A percentile compares a stretch with the other conserved stretches of the same genome.
Conservation (phyloP, 306 rosid species). For the Vicia faba region DNA sequence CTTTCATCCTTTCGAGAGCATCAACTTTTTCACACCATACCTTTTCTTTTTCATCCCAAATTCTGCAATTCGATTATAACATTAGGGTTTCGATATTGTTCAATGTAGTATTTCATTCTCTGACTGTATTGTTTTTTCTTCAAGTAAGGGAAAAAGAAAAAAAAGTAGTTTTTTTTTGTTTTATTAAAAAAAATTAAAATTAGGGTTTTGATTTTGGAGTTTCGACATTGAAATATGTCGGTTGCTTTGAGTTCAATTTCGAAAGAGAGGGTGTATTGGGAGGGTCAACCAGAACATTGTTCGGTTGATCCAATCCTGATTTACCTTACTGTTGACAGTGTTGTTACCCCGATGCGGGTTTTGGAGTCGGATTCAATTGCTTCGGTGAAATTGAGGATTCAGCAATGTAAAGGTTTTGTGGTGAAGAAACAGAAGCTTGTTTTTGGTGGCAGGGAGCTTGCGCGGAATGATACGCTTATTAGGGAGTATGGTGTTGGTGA, state of each 20-base stretch:
- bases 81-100: background rate
- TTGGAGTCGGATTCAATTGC: constrained; percentile 67
- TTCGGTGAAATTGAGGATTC: constrained; percentile 67
- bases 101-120: background rate
- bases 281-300: constrained; percentile 38
- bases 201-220: background rate
- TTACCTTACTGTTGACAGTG: constrained; percentile 53
- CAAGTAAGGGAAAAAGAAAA: background rate
- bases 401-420: constrained; percentile 60
- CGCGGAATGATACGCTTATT: constrained; percentile 50
- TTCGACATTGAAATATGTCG: constrained; percentile 54
- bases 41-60: background rate
- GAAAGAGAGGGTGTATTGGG: constrained; percentile 43
- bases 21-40: background rate
- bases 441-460: constrained; percentile 59
- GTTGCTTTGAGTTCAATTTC: constrained; percentile 53
- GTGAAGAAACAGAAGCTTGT: constrained; percentile 69
- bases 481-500: constrained; percentile 60
- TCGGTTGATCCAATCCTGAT: constrained; percentile 52
- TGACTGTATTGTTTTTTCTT: background rate
- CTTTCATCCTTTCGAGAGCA: constrained; percentile 44
- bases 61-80: background rate
- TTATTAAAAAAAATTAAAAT: background rate
- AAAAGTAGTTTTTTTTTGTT: background rate
- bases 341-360: constrained; percentile 57